These are phyloP conservation scores for Penicillium nucicola DNA, from an alignment of 495 filamentous ascomycete genomes.

Conservation along the genomic window DNA sequence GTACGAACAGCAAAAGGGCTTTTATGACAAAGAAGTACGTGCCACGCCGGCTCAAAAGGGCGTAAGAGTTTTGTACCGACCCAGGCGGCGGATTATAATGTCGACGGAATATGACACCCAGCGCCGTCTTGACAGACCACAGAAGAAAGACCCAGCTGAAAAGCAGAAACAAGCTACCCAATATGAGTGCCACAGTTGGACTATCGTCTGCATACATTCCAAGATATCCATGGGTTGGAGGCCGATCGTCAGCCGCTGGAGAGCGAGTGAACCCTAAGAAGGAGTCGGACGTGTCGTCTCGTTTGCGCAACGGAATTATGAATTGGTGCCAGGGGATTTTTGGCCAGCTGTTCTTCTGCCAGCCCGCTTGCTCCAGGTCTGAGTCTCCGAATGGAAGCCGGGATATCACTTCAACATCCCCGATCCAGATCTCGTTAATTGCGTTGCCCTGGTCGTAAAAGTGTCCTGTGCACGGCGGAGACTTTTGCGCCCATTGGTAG, in stretches of 20 bases:
- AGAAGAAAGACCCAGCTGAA: background rate
- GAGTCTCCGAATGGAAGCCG: slow-evolving; percentile 36
- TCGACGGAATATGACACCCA: background rate
- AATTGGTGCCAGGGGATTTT: slow-evolving; percentile 44
- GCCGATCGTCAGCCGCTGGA: background rate
- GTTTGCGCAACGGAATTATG: slow-evolving; percentile 34
- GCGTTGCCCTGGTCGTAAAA: slow-evolving; percentile 35
- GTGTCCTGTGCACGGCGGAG: slow-evolving; percentile 22
- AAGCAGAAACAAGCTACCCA: background rate
- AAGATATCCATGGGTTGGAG: background rate
- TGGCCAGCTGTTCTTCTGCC: slow-evolving; percentile 26
- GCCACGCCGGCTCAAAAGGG: no score
- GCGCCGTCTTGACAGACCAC: accelerated
- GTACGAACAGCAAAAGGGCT: no score
- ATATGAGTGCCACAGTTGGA: background rate
- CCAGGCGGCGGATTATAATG: no score
- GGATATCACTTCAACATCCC: slow-evolving; percentile 34
- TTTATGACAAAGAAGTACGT: no score
- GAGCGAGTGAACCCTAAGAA: background rate
- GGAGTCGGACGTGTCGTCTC: slow-evolving; percentile 5
- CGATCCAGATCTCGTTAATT: slow-evolving; percentile 40
- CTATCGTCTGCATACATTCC: background rate
- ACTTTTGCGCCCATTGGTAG: slow-evolving; percentile 39
- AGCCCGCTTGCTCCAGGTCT: slow-evolving; percentile 34
- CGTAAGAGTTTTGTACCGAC: no score